These are phyloP conservation scores for Oxytropis ochrocephala DNA, from an alignment of 306 rosid species.

Conservation along the genomic window DNA sequence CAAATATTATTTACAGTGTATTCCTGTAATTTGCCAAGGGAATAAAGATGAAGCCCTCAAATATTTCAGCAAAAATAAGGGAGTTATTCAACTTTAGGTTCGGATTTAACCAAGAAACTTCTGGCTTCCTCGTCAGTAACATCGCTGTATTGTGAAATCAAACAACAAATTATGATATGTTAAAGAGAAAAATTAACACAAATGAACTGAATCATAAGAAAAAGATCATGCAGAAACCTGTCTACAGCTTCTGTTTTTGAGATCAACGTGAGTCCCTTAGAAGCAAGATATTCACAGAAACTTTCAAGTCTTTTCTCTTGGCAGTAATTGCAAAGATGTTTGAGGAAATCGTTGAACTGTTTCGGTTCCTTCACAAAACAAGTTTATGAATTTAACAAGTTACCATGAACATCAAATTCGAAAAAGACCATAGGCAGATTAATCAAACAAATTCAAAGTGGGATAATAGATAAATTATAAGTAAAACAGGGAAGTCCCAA, in stretches of 20 bases:
- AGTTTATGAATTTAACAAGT: neutral
- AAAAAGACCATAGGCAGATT: neutral
- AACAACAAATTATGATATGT: constrained; percentile 12
- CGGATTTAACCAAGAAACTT: constrained; percentile 56
- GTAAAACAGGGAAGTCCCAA: neutral
- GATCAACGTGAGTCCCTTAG: constrained; percentile 57
- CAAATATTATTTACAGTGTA: neutral
- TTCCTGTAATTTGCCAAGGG: neutral
- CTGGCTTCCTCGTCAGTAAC: constrained; percentile 71
- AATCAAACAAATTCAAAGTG: neutral
- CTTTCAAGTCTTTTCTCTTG: constrained; percentile 38
- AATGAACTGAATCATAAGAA: constrained; percentile 3
- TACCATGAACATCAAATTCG: neutral
- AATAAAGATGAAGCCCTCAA: neutral
- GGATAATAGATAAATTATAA: neutral
- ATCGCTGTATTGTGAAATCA: constrained; percentile 48
- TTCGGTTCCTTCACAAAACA: constrained; percentile 67
- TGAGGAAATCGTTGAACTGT: constrained; percentile 70
- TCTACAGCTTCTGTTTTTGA: constrained; percentile 67
- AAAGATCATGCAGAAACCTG: constrained; percentile 42
- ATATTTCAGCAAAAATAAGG: neutral
- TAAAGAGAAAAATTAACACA: neutral
- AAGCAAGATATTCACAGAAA: constrained; percentile 59
- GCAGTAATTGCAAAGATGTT: constrained; percentile 53
- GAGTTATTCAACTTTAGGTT: constrained; percentile 30